Conservation (phyloP, 257 asterid species). For the Penstemon davidsonii region DNA sequence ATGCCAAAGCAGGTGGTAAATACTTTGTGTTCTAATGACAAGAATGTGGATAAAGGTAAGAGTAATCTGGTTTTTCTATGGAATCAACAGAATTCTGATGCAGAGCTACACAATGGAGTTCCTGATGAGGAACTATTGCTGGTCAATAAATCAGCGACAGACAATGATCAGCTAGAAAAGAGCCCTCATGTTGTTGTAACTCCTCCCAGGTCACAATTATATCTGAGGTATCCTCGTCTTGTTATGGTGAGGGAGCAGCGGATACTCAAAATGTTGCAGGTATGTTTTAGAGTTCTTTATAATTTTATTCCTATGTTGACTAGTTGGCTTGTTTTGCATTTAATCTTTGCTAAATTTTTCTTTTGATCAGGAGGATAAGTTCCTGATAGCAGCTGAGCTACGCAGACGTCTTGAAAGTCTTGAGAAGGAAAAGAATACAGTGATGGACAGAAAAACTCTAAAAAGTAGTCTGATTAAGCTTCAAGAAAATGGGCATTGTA, state of each 20-base stretch:
- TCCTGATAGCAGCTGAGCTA: conserved; percentile 76
- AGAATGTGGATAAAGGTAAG: conserved; percentile 37
- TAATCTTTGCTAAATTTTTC: conserved; percentile 24
- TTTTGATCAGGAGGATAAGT: conserved; percentile 81
- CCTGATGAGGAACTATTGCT: conserved; percentile 38
- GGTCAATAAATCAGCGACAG: conserved; percentile 32
- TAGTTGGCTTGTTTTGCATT: conserved; percentile 27
- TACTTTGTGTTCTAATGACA: conserved; percentile 39
- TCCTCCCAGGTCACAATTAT: conserved; percentile 50
- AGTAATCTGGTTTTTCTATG: conserved; percentile 37
- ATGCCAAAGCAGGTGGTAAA: conserved; percentile 38
- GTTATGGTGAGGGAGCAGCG: conserved; percentile 69
- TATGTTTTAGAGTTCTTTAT: conserved; percentile 29
- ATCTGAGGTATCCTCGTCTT: conserved; percentile 58
- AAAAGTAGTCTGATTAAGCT: conserved; percentile 74
- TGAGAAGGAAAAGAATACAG: conserved; percentile 61
- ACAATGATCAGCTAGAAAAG: conserved; percentile 35
- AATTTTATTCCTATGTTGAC: too few relatives aligned
- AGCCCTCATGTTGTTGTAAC: conserved; percentile 38
- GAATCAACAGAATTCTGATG: conserved; percentile 38
- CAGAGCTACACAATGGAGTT: conserved; percentile 37
- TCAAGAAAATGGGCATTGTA: conserved; percentile 80
- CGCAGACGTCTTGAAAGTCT: conserved; percentile 72
- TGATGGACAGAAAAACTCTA: conserved; percentile 78
- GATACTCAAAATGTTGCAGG: conserved; percentile 87